phyloP scores from a whole-genome alignment of 371 early-diverging fungal genomes.

The Mucor velutinosus region DNA sequence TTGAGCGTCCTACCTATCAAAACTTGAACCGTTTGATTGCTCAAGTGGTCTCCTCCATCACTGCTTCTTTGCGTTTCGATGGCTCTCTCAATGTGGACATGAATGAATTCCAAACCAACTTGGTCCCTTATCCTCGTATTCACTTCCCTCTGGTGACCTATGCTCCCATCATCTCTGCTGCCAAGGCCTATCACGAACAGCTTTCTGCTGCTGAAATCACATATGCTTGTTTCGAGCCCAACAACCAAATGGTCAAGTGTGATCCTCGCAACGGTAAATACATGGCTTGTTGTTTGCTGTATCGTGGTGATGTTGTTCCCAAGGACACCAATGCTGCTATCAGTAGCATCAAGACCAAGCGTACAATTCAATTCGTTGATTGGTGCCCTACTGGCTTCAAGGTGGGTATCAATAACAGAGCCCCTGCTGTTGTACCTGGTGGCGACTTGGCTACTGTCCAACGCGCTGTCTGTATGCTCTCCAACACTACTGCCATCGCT shows the following conservation, averaged over 20 bases:
- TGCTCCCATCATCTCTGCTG: slow-evolving; percentile 89
- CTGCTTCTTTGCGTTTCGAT: slow-evolving; percentile 98
- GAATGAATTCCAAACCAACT: slow-evolving; percentile 96
- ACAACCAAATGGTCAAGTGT: slow-evolving; percentile 97
- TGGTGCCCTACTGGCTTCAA: slow-evolving; percentile 99
- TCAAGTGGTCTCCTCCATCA: slow-evolving; percentile 99
- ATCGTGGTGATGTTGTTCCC: slow-evolving; percentile 90
- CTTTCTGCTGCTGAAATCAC: slow-evolving; percentile 90
- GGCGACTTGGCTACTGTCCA: slow-evolving; percentile 88
- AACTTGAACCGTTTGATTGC: slow-evolving; percentile 98
- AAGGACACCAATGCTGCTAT: slow-evolving; percentile 90
- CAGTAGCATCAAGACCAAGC: slow-evolving; percentile 86
- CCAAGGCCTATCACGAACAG: slow-evolving; percentile 92
- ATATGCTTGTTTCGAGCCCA: slow-evolving; percentile 90
- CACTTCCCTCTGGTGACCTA: slow-evolving; percentile 96
- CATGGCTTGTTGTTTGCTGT: slow-evolving; percentile 94
- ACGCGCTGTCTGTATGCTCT: slow-evolving; percentile 93
- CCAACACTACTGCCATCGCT: slow-evolving; percentile 94
- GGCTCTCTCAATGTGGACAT: slow-evolving; percentile 95
- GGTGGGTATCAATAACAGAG: slow-evolving; percentile 92
- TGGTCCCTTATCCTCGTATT: slow-evolving; percentile 96
- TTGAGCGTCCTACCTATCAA: slow-evolving; percentile 95
- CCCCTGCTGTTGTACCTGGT: slow-evolving; percentile 86
- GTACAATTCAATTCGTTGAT: slow-evolving; percentile 93
- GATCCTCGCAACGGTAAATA: slow-evolving; percentile 94